phyloP scores from a whole-genome alignment of 75 land plant species.

The Isoetes taiwanensis region DNA sequence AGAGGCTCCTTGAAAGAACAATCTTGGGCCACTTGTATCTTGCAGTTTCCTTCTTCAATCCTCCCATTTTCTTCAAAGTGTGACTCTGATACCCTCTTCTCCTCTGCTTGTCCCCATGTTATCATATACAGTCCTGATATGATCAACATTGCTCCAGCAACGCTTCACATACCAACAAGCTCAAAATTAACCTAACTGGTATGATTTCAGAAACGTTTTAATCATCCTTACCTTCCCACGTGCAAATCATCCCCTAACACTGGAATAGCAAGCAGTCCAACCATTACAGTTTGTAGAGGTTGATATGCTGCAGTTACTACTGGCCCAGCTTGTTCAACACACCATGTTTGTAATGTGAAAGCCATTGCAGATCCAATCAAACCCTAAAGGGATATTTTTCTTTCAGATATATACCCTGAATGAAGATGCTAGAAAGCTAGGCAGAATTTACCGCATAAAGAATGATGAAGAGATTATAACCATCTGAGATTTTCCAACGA shows the following conservation, averaged over 20 bases:
- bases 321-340: slow-evolving; percentile 82
- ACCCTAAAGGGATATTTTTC: slow-evolving; percentile 34
- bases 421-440: no score
- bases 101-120: no score
- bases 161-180: no score
- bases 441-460: slow-evolving; percentile 45
- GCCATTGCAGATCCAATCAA: slow-evolving; percentile 78
- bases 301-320: slow-evolving; percentile 84
- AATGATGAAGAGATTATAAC: slow-evolving; percentile 41
- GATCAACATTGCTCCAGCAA: slow-evolving; percentile 35
- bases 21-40: no score
- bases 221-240: slow-evolving; percentile 83
- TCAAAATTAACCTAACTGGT: no score
- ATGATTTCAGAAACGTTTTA: no score
- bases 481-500: slow-evolving; percentile 38
- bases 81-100: no score
- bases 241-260: slow-evolving; percentile 74
- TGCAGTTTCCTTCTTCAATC: no score
- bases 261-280: slow-evolving; percentile 62
- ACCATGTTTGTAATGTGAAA: slow-evolving; percentile 88
- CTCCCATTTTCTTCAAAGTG: no score
- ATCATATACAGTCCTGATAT: slow-evolving; percentile 41
- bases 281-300: slow-evolving; percentile 82
- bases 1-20: no score
- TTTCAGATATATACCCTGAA: no score